Percentiles rank a stretch among this genome's conserved stretches.
phyloP scores from a whole-genome alignment of 2,329 filamentous ascomycete genomes.

The Fusarium burgessii region DNA sequence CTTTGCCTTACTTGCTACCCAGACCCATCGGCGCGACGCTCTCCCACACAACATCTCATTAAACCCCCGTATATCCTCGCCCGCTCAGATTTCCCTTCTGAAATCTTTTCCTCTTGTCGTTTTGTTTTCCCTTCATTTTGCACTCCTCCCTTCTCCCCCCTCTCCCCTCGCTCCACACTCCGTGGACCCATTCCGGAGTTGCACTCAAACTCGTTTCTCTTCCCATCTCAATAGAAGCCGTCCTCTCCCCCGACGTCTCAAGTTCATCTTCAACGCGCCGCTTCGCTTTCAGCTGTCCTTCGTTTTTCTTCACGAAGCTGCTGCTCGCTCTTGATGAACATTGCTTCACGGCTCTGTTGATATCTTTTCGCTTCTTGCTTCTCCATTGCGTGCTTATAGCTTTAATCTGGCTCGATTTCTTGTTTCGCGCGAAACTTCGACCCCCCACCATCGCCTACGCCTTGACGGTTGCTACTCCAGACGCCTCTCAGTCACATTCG shows the following conservation, averaged over 20 bases:
- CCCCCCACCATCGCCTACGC: slow-evolving; percentile 48
- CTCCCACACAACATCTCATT: slow-evolving; percentile 49
- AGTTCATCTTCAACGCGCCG: slow-evolving; percentile 38
- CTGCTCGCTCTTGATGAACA: slow-evolving; percentile 45
- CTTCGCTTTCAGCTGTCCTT: slow-evolving; percentile 47
- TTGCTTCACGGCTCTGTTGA: slow-evolving; percentile 45
- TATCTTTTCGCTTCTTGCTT: slow-evolving; percentile 46
- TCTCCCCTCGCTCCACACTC: slow-evolving; percentile 50
- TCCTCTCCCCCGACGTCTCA: slow-evolving; percentile 41
- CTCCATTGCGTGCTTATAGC: slow-evolving; percentile 58
- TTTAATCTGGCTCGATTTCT: slow-evolving; percentile 54
- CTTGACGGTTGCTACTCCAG: slow-evolving; percentile 56
- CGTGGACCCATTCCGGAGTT: slow-evolving; percentile 49
- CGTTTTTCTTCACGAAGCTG: slow-evolving; percentile 46
- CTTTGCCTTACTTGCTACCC: slow-evolving; percentile 18
- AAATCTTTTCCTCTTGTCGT: slow-evolving; percentile 49
- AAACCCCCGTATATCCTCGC: slow-evolving; percentile 51
- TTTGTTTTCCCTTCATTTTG: slow-evolving; percentile 49
- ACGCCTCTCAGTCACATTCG: slow-evolving; percentile 53
- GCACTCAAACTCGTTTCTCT: slow-evolving; percentile 45
- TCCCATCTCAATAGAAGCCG: slow-evolving; percentile 43
- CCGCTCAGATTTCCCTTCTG: slow-evolving; percentile 44
- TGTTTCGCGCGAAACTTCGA: slow-evolving; percentile 48
- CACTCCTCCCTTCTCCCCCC: slow-evolving; percentile 42
- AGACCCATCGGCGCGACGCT: slow-evolving; percentile 37